phyloP scores from a whole-genome alignment of 148 eudicot genomes.

The Fallopia convolvulus region DNA sequence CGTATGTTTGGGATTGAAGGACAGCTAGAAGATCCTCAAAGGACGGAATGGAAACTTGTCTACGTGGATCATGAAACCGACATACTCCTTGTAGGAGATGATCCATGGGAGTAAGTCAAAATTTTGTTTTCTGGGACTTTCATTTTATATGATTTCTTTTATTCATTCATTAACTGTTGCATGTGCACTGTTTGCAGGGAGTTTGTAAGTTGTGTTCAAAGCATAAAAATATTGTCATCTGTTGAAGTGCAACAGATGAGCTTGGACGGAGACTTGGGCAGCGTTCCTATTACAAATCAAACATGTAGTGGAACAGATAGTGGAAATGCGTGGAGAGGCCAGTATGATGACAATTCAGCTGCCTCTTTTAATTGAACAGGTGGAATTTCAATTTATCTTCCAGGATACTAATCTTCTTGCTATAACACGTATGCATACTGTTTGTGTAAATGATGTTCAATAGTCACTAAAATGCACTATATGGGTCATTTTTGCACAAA shows the following conservation, averaged over 20 bases:
- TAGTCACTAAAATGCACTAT: background rate
- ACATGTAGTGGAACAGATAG: constrained; percentile 86
- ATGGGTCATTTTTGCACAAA: background rate
- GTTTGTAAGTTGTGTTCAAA: constrained; percentile 90
- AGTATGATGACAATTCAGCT: constrained; percentile 74
- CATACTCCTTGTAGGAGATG: constrained; percentile 91
- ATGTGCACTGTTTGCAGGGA: constrained; percentile 47
- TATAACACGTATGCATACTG: background rate
- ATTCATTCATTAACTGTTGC: background rate
- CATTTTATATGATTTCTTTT: background rate
- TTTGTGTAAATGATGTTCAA: background rate
- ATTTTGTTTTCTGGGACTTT: background rate
- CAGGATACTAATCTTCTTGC: background rate
- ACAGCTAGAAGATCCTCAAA: constrained; percentile 81
- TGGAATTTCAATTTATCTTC: background rate
- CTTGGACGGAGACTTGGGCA: constrained; percentile 79
- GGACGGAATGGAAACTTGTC: constrained; percentile 93
- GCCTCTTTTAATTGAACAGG: constrained; percentile 54
- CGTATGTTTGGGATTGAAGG: constrained; percentile 98
- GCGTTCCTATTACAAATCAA: constrained; percentile 60
- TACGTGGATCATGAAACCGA: constrained; percentile 96
- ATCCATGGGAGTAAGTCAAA: constrained; percentile 96
- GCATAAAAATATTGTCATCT: constrained; percentile 87
- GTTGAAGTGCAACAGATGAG: constrained; percentile 98
- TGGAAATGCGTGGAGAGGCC: constrained; percentile 87